These are phyloP conservation scores for Fibroporia radiculosa DNA, from an alignment of 768 basidiomycete species.

Conservation along the genomic window DNA sequence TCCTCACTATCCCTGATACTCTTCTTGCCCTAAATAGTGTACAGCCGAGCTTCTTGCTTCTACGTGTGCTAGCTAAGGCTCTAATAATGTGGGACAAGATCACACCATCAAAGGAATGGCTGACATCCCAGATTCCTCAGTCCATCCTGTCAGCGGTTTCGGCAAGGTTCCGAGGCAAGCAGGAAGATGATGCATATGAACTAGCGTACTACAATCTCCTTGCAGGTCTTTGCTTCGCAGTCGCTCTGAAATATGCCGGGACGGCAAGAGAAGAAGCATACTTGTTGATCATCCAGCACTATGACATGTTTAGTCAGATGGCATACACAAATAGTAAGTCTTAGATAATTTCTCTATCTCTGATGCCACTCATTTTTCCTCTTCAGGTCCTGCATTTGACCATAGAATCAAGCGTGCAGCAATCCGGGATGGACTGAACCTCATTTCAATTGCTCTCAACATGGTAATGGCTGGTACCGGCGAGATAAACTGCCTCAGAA, in stretches of 20 bases:
- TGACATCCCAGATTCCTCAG: conserved; percentile 58
- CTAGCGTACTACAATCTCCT: conserved; percentile 89
- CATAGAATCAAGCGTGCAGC: conserved; percentile 84
- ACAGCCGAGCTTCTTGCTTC: conserved; percentile 79
- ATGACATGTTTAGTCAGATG: conserved; percentile 69
- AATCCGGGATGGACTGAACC: conserved; percentile 78
- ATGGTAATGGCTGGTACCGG: conserved; percentile 98
- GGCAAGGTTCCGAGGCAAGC: conserved; percentile 35
- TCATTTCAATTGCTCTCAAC: conserved; percentile 79
- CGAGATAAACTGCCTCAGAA: conserved; percentile 80
- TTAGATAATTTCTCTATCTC: neutral
- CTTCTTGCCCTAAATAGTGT: conserved; percentile 73
- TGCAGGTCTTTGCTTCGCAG: conserved; percentile 84
- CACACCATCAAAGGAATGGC: conserved; percentile 65
- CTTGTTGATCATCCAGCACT: conserved; percentile 69
- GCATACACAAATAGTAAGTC: conserved; percentile 60
- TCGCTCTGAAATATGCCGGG: conserved; percentile 91
- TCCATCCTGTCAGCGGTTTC: conserved; percentile 58
- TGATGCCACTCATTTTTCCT: conserved; percentile 1
- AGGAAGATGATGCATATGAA: conserved; percentile 66
- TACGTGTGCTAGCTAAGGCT: conserved; percentile 68
- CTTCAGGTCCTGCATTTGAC: conserved; percentile 69
- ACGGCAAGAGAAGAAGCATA: conserved; percentile 90
- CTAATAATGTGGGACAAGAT: conserved; percentile 87
- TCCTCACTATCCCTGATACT: conserved; percentile 78